Conservation (phyloP, 2,329 filamentous ascomycete species). For the Fusarium lateritium region DNA sequence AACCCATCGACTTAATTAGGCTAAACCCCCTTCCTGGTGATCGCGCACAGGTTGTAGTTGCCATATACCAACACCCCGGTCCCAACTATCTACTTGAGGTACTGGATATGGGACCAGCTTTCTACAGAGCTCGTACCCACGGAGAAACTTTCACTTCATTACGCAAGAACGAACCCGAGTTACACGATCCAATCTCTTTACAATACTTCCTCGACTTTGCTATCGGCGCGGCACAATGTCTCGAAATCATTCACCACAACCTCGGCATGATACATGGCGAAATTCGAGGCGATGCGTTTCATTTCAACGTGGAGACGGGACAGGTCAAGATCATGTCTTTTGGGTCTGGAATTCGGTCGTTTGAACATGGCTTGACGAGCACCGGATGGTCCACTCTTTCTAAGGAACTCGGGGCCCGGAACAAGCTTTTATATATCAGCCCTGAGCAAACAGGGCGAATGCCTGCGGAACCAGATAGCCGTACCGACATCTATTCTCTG, state of each 20-base stretch:
- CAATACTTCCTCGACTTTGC: constrained; percentile 90
- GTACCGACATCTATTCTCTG: constrained; percentile 94
- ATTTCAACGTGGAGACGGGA: constrained; percentile 80
- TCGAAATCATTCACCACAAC: constrained; percentile 92
- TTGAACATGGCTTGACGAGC: constrained; percentile 89
- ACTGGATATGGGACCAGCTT: constrained; percentile 84
- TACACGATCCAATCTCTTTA: constrained; percentile 76
- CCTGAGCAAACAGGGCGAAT: constrained; percentile 95
- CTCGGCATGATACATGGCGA: constrained; percentile 91
- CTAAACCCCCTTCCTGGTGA: constrained; percentile 79
- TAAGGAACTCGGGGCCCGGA: constrained; percentile 86
- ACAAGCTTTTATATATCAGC: constrained; percentile 92
- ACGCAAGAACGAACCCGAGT: constrained; percentile 61
- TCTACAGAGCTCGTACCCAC: constrained; percentile 70
- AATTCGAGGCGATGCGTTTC: constrained; percentile 90
- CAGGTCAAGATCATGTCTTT: constrained; percentile 86
- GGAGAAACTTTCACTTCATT: constrained; percentile 66
- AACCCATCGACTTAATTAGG: constrained; percentile 83
- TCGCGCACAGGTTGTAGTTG: constrained; percentile 79
- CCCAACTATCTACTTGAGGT: constrained; percentile 79
- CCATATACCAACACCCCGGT: constrained; percentile 85
- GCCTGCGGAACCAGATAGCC: constrained; percentile 90
- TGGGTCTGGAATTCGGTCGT: constrained; percentile 87
- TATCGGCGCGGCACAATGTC: constrained; percentile 86
- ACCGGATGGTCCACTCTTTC: constrained; percentile 89